These are phyloP conservation scores for Coemansia sp. DNA, from an alignment of 192 early-diverging fungal species.

Conservation along the genomic window DNA sequence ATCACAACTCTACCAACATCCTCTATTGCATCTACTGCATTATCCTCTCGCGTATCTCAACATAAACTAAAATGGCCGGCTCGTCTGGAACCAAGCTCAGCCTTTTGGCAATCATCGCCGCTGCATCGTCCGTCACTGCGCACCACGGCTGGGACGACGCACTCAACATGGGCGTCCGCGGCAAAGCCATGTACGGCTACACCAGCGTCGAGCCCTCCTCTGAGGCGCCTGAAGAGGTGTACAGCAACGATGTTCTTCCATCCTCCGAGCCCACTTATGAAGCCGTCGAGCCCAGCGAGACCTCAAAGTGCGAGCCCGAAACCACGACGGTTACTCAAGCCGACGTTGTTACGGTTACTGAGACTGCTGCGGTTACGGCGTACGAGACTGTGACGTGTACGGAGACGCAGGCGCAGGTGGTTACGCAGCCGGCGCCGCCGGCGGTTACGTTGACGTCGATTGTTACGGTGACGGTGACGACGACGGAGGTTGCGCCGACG, in stretches of 20 bases:
- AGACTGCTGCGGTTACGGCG: conserved; percentile 8
- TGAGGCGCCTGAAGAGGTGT: no score
- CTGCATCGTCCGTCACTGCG: conserved; percentile 13
- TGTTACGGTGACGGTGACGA: conserved; percentile 12
- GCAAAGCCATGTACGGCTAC: conserved; percentile 14
- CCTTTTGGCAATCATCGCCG: conserved; percentile 27
- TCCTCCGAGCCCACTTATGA: conserved; percentile 14
- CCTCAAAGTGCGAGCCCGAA: conserved; percentile 17
- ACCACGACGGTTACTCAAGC: conserved; percentile 17
- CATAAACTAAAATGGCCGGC: conserved; percentile 13
- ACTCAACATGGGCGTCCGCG: conserved; percentile 13
- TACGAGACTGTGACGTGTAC: conserved; percentile 18
- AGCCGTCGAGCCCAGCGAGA: conserved; percentile 22
- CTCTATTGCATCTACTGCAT: background rate
- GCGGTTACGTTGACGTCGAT: conserved; percentile 40
- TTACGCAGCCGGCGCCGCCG: conserved; percentile 35
- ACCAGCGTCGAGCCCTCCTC: conserved; percentile 20
- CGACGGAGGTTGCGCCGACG: conserved; percentile 2
- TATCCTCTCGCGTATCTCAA: no score
- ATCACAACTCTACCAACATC: background rate
- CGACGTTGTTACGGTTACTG: background rate
- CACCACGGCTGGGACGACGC: conserved; percentile 18
- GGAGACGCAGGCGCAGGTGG: conserved; percentile 20
- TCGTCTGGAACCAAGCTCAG: conserved; percentile 31
- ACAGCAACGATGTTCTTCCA: conserved; percentile 24